Conservation (phyloP, 495 filamentous ascomycete genomes). For the Parathielavia hyrcaniae region DNA sequence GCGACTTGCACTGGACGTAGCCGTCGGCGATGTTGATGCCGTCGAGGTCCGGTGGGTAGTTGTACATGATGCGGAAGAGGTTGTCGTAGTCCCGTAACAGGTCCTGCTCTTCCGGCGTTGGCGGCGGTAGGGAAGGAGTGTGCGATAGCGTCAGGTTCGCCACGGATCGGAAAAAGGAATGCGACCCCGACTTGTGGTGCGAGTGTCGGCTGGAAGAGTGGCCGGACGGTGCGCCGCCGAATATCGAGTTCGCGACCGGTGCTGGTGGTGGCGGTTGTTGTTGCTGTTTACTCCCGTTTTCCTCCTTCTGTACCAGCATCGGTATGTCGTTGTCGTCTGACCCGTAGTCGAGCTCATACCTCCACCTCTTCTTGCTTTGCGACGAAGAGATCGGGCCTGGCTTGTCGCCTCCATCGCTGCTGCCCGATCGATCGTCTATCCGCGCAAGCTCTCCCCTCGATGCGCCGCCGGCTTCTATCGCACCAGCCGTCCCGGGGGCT, state of each 20-base stretch:
- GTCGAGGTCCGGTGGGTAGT: constrained; percentile 74
- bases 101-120: constrained; percentile 53
- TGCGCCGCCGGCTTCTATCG: constrained; percentile 48
- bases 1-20: constrained; percentile 84
- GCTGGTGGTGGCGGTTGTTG: constrained; percentile 17
- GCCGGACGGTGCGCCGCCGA: constrained; percentile 31
- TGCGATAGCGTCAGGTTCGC: constrained; percentile 59
- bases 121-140: constrained; percentile 35
- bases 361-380: constrained; percentile 60
- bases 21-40: constrained; percentile 79
- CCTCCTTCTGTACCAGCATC: constrained; percentile 79
- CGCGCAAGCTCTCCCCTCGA: constrained; percentile 30
- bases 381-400: constrained; percentile 14
- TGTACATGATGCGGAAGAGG: constrained; percentile 88
- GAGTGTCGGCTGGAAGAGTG: constrained; percentile 28
- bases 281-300: too few relatives aligned
- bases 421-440: constrained; percentile 25
- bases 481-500: constrained; percentile 33
- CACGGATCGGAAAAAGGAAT: constrained; percentile 80
- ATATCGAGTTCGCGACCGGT: constrained; percentile 34
- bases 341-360: constrained; percentile 79
- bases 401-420: constrained; percentile 14
- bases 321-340: constrained; percentile 70
- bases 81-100: constrained; percentile 87
- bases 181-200: constrained; percentile 41